Evolutionary conservation across 75 land plant genomes (phyloP).

Genomic region (Selaginella moellendorffii): DNA sequence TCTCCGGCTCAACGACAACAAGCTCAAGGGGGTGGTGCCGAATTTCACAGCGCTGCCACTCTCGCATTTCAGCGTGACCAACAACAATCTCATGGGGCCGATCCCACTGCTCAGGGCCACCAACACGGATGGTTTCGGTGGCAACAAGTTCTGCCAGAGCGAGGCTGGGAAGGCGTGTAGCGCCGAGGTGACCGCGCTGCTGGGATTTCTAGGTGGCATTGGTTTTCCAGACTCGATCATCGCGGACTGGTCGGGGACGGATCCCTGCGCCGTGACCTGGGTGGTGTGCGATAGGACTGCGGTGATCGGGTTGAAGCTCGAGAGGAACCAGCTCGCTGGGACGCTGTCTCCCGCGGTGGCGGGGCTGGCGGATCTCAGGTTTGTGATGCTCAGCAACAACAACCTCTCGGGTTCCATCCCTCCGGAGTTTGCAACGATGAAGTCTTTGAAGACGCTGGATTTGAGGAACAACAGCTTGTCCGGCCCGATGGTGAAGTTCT

Average conservation of each 20-base stretch:
- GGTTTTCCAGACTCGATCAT: neutral
- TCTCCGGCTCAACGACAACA: constrained; percentile 41
- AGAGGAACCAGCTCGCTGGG: constrained; percentile 22
- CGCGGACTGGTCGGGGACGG: constrained; percentile 12
- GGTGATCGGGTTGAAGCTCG: constrained; percentile 6
- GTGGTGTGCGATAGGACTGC: neutral
- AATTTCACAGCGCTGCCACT: constrained; percentile 21
- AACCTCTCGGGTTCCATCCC: constrained; percentile 15
- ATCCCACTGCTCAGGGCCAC: constrained; percentile 24
- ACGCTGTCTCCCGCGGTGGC: constrained; percentile 37
- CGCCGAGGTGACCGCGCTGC: neutral
- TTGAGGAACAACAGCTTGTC: neutral
- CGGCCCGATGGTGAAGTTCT: neutral
- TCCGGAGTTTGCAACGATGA: neutral
- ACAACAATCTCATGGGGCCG: constrained; percentile 39
- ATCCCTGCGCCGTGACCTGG: neutral
- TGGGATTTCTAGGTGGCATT: neutral
- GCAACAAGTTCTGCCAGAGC: constrained; percentile 34
- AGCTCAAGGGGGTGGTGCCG: constrained; percentile 61
- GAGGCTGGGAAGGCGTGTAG: constrained; percentile 10
- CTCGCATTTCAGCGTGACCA: constrained; percentile 25
- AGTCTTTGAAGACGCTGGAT: neutral
- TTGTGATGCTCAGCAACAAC: constrained; percentile 28
- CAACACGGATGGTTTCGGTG: neutral
- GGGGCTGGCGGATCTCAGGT: constrained; percentile 16